Base-by-base conservation (phyloP, 2,329 filamentous ascomycete genomes). In the Exophiala xenobiotica region DNA sequence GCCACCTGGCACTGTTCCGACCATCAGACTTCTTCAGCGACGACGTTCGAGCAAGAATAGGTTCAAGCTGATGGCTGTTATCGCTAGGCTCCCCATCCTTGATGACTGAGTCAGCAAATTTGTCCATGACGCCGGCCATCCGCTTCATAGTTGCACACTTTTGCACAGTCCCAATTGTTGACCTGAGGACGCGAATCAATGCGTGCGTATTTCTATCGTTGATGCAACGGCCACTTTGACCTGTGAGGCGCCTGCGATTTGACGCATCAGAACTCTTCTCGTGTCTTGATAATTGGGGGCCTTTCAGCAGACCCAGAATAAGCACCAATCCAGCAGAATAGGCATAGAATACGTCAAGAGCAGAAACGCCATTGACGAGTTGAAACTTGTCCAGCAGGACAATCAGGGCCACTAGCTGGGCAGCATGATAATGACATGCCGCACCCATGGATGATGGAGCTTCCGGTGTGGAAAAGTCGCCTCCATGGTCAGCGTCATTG, bases 91-190 rank as follows among this genome's bases (percentile, higher is more conserved):
- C 3, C 4, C 26, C 40, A 11, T 43, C 40, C 16, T 43, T 27
- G 14, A 43, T 43, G 20, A 43, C 23, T 12, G 40, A 43, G 9
- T 24, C 18, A 18, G 40, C 40, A 16, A 43, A 43, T 16, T 27
- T 43, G 19, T 43, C 23, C 40, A 43, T 43, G 5, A 43, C 22
- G 7, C 20, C 40, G 7, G 23, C 23, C 40, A 43, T 43, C 4
- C 40, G 19, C 11, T 27, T 43, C 40, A 43, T 43, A 9, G 40
- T 43, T n/a, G 40, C 22, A 43, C 40, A n/a, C n/a, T 43, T 43
- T 9, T 3, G 19, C 23, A 35, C 12, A 6, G 11, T 35, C 4
- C 31, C 18, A 7, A 35, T 35, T 1, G 31, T 35, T 9, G 31
- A 35, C 31, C 31, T 35, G 8, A 35, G 31, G 5, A 35, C 18